These are phyloP conservation scores for Aureobasidium sp. DNA, from an alignment of 2,329 filamentous ascomycete species.

Conservation along the genomic window DNA sequence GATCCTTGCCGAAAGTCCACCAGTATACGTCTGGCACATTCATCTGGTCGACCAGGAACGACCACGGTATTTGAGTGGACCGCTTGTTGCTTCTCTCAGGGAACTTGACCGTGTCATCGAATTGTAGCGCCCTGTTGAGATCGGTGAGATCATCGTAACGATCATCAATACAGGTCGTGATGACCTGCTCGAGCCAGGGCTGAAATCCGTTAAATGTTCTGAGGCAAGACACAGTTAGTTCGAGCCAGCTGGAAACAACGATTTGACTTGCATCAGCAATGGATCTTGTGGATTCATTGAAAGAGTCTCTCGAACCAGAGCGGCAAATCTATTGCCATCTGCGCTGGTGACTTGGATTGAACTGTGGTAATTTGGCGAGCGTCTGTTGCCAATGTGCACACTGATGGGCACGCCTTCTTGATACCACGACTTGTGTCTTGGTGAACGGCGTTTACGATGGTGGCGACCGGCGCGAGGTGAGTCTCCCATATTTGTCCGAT, in stretches of 20 bases:
- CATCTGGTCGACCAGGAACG: constrained; percentile 33
- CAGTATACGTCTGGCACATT: constrained; percentile 34
- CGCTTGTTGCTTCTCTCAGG: constrained; percentile 29
- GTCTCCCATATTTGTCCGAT: constrained; percentile 7
- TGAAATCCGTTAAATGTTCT: constrained; percentile 29
- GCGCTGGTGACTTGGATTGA: constrained; percentile 24
- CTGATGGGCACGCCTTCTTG: constrained; percentile 21
- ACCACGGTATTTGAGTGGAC: constrained; percentile 29
- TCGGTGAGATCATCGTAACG: constrained; percentile 28
- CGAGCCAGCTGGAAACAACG: not conserved
- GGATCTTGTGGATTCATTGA: constrained; percentile 27
- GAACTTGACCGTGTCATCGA: constrained; percentile 29
- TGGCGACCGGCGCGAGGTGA: not conserved
- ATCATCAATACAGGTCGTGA: constrained; percentile 29
- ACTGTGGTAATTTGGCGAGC: constrained; percentile 23
- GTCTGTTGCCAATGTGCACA: constrained; percentile 28
- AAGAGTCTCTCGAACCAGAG: constrained; percentile 28
- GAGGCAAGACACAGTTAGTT: not conserved
- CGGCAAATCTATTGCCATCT: constrained; percentile 27
- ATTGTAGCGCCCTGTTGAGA: constrained; percentile 30
- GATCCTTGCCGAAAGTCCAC: constrained; percentile 30
- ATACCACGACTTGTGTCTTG: constrained; percentile 23
- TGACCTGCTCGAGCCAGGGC: constrained; percentile 30
- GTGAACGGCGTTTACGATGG: constrained; percentile 15
- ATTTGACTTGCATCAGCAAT: constrained; percentile 23